These are phyloP conservation scores for Quercus lobata DNA, from an alignment of 331 rosid genomes.

Conservation along the genomic window DNA sequence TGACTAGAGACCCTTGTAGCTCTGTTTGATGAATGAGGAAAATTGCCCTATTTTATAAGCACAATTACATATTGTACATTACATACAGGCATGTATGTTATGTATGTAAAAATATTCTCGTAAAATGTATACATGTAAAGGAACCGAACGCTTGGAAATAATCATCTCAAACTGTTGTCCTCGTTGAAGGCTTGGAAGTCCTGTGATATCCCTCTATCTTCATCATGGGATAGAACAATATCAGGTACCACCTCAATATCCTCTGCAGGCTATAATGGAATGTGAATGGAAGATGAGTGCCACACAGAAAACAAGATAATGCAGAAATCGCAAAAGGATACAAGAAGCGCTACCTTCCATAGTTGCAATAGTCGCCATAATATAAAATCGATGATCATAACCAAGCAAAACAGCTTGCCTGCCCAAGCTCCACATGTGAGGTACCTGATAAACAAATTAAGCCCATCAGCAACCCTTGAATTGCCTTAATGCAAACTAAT, in stretches of 20 bases:
- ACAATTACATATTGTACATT: too few relatives aligned
- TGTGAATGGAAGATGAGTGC: not conserved
- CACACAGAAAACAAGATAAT: not conserved
- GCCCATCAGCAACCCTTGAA: slow-evolving; percentile 4
- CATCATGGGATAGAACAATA: slow-evolving; percentile 29
- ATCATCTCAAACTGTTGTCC: not conserved
- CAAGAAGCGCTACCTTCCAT: slow-evolving; percentile 54
- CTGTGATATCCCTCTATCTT: slow-evolving; percentile 20
- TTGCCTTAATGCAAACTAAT: not conserved
- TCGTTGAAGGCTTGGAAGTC: not conserved
- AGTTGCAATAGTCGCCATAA: slow-evolving; percentile 69
- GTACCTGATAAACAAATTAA: slow-evolving; percentile 41
- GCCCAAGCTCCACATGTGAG: slow-evolving; percentile 88
- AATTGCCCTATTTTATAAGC: too few relatives aligned
- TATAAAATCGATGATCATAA: slow-evolving; percentile 75
- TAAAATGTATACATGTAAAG: not conserved
- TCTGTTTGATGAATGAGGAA: too few relatives aligned
- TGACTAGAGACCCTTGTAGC: too few relatives aligned
- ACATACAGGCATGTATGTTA: too few relatives aligned
- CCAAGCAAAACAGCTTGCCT: slow-evolving; percentile 86
- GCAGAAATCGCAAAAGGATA: not conserved
- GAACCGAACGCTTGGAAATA: too few relatives aligned
- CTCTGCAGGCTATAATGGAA: slow-evolving; percentile 52
- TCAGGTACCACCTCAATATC: slow-evolving; percentile 65
- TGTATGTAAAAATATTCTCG: not conserved